phyloP scores from a whole-genome alignment of 2,329 filamentous ascomycete genomes.

The Fusarium dimerum region DNA sequence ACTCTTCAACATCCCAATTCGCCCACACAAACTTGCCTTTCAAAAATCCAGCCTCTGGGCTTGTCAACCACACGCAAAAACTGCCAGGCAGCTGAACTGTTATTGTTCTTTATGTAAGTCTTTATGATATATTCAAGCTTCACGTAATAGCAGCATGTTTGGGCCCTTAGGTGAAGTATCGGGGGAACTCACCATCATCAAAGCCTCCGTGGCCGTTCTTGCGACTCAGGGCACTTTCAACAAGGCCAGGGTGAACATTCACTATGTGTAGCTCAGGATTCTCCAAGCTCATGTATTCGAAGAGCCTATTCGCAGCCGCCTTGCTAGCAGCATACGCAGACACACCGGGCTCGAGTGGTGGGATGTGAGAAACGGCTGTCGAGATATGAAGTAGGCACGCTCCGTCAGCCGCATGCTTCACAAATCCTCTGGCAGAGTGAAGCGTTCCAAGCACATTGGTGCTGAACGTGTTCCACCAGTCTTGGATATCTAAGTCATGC shows the following conservation, averaged over 20 bases:
- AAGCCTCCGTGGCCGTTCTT: background rate
- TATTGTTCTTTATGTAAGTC: too few relatives aligned
- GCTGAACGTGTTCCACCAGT: constrained; percentile 15
- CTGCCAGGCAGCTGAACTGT: too few relatives aligned
- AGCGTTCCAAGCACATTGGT: constrained; percentile 27
- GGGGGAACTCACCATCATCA: background rate
- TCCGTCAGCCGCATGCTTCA: constrained; percentile 6
- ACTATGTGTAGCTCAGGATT: constrained; percentile 40
- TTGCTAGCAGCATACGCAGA: constrained; percentile 38
- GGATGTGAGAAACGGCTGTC: constrained; percentile 21
- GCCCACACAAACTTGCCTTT: background rate
- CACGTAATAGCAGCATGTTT: background rate
- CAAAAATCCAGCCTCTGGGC: background rate
- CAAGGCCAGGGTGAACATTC: constrained; percentile 42
- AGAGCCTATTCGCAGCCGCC: constrained; percentile 35
- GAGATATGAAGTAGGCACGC: constrained; percentile 26
- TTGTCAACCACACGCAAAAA: background rate
- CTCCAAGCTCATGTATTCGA: constrained; percentile 36
- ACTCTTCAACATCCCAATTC: background rate
- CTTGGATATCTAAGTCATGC: constrained; percentile 2
- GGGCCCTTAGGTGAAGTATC: background rate
- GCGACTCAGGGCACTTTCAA: constrained; percentile 37
- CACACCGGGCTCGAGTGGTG: constrained; percentile 18
- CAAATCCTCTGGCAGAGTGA: constrained; percentile 28
- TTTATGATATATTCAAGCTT: too few relatives aligned